Evolutionary conservation across 768 basidiomycete species (phyloP).

Genomic region (Hemileccinum impolitum): DNA sequence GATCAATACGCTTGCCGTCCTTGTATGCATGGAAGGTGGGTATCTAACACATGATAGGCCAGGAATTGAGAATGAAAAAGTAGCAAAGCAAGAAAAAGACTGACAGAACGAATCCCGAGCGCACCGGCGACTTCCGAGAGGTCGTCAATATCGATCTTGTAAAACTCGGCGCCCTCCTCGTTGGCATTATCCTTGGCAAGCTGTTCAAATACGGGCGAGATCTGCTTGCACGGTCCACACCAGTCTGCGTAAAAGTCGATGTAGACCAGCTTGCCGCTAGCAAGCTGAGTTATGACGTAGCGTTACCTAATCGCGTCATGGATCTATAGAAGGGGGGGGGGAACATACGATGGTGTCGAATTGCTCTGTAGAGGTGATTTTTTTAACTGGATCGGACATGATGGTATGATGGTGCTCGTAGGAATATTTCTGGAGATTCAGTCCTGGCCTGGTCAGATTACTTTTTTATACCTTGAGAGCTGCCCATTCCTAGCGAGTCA

Average conservation of each 20-base stretch:
- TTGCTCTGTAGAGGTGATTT: neutral
- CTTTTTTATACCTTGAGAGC: no score
- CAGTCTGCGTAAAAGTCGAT: constrained; percentile 21
- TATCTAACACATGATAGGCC: constrained; percentile 6
- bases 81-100: constrained; percentile 15
- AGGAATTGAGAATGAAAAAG: no score
- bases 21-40: constrained; percentile 17
- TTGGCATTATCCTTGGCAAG: neutral
- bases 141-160: constrained; percentile 71
- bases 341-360: constrained; percentile 10
- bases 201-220: constrained; percentile 13
- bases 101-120: constrained; percentile 52
- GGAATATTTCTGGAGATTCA: neutral
- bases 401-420: neutral
- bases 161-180: constrained; percentile 46
- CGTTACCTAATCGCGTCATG: no score
- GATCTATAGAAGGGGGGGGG: neutral
- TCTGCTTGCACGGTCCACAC: constrained; percentile 17
- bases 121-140: constrained; percentile 45
- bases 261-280: neutral
- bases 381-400: constrained; percentile 1
- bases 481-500: no score
- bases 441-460: no score
- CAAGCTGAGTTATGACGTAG: neutral
- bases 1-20: neutral